phyloP scores from a whole-genome alignment of 495 filamentous ascomycete species.

The Neohortaea acidophila region DNA sequence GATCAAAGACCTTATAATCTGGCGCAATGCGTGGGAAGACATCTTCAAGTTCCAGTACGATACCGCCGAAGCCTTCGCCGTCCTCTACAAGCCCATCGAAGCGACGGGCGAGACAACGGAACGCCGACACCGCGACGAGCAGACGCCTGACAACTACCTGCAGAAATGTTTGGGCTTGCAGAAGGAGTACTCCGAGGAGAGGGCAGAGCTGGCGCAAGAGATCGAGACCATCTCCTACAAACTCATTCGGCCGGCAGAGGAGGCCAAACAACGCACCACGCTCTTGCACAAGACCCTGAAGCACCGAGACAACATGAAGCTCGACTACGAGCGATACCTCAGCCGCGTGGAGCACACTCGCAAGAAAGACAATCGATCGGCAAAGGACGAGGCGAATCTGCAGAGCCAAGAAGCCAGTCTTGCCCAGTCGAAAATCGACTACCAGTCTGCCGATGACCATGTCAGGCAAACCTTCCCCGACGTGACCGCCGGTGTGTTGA shows the following conservation, averaged over 20 bases:
- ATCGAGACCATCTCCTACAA: slow-evolving; percentile 54
- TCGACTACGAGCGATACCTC: slow-evolving; percentile 76
- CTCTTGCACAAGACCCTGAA: slow-evolving; percentile 85
- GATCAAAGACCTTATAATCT: slow-evolving; percentile 62
- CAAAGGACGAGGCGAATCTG: slow-evolving; percentile 62
- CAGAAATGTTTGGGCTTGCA: slow-evolving; percentile 53
- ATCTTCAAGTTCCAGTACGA: slow-evolving; percentile 58
- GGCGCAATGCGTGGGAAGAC: slow-evolving; percentile 73
- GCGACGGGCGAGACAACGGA: slow-evolving; percentile 6
- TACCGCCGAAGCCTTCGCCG: slow-evolving; percentile 55
- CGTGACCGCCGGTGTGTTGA: slow-evolving; percentile 57
- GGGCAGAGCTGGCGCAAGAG: slow-evolving; percentile 59
- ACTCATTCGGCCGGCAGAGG: slow-evolving; percentile 55
- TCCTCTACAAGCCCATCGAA: slow-evolving; percentile 65
- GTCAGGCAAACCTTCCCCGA: slow-evolving; percentile 61
- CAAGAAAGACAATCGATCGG: slow-evolving; percentile 55
- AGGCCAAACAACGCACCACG: slow-evolving; percentile 54
- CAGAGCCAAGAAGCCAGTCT: slow-evolving; percentile 70
- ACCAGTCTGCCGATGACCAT: slow-evolving; percentile 66
- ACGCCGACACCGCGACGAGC: slow-evolving; percentile 24
- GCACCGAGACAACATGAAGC: slow-evolving; percentile 74
- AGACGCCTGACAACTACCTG: slow-evolving; percentile 49
- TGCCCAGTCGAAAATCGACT: slow-evolving; percentile 42
- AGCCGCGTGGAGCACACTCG: slow-evolving; percentile 53
- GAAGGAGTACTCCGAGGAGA: slow-evolving; percentile 57